phyloP scores from a whole-genome alignment of 2,329 filamentous ascomycete species.

The Epichloe hybrida region DNA sequence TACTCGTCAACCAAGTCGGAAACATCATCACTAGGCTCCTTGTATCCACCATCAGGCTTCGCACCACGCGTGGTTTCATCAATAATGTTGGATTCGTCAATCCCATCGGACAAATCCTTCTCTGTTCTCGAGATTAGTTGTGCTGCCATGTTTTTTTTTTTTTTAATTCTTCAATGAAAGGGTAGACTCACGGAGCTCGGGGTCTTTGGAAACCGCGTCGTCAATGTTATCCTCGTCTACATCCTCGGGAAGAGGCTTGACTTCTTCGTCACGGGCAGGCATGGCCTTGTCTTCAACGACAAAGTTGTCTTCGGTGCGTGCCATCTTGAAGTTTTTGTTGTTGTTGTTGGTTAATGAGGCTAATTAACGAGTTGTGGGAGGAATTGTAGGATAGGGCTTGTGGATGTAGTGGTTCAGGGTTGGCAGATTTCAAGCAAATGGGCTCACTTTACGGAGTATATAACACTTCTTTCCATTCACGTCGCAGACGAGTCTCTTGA shows the following conservation, averaged over 20 bases:
- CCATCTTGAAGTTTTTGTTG: background rate
- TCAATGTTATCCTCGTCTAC: slow-evolving; percentile 1
- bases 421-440: too few species aligned
- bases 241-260: slow-evolving; percentile 5
- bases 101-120: slow-evolving; percentile 1
- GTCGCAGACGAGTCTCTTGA: too few species aligned
- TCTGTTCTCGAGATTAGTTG: background rate
- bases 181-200: slow-evolving; percentile 1
- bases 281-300: slow-evolving; percentile 1
- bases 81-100: slow-evolving; percentile 5
- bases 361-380: too few species aligned
- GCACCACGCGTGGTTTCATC: slow-evolving; percentile 2
- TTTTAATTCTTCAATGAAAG: background rate
- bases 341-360: background rate
- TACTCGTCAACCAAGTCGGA: slow-evolving; percentile 1
- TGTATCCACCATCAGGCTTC: slow-evolving; percentile 1
- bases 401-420: too few species aligned
- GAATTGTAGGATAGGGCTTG: too few species aligned
- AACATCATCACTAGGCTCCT: slow-evolving; percentile 2
- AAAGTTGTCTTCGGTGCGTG: background rate
- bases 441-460: too few species aligned
- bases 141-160: background rate
- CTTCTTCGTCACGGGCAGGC: background rate
- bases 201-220: slow-evolving; percentile 1
- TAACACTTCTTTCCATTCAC: too few species aligned